These are phyloP conservation scores for Epichloe bromicola DNA, from an alignment of 2,329 filamentous ascomycete genomes.

Conservation along the genomic window DNA sequence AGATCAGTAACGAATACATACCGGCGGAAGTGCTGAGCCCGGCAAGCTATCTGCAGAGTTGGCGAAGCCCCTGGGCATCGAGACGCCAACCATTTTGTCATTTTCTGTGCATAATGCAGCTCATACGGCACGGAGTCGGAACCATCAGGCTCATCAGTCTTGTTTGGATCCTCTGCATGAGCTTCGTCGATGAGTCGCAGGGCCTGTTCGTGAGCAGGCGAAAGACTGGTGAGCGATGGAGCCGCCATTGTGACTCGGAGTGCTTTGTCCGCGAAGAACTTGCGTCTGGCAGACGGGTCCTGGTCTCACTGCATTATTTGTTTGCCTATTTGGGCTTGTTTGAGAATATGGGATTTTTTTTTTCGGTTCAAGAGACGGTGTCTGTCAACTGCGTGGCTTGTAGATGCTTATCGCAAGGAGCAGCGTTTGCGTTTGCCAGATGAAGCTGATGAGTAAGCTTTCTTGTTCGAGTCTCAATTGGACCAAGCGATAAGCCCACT, in stretches of 20 bases:
- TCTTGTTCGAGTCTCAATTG: background rate
- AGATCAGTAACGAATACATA: constrained; percentile 10
- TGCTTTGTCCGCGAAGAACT: no score
- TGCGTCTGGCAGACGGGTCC: no score
- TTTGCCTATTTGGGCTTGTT: no score
- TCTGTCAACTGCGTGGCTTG: background rate
- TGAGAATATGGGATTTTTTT: no score
- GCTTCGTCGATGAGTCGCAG: constrained; percentile 60
- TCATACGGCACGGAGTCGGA: constrained; percentile 52
- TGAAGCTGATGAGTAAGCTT: constrained; percentile 3
- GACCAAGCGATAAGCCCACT: background rate
- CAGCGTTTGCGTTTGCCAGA: no score
- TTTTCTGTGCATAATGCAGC: constrained; percentile 68
- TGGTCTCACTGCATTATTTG: no score
- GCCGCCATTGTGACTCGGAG: background rate
- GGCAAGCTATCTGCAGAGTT: constrained; percentile 59
- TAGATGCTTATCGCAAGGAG: background rate
- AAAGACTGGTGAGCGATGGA: background rate
- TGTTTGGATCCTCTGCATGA: constrained; percentile 23
- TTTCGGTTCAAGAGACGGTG: background rate
- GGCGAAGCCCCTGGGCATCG: constrained; percentile 51
- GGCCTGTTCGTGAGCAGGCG: constrained; percentile 31
- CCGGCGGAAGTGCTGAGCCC: constrained; percentile 73
- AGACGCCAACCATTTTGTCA: constrained; percentile 58
- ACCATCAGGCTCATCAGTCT: constrained; percentile 28